Base-by-base conservation (phyloP, 2,329 filamentous ascomycete genomes). In the Colletotrichum melonis region DNA sequence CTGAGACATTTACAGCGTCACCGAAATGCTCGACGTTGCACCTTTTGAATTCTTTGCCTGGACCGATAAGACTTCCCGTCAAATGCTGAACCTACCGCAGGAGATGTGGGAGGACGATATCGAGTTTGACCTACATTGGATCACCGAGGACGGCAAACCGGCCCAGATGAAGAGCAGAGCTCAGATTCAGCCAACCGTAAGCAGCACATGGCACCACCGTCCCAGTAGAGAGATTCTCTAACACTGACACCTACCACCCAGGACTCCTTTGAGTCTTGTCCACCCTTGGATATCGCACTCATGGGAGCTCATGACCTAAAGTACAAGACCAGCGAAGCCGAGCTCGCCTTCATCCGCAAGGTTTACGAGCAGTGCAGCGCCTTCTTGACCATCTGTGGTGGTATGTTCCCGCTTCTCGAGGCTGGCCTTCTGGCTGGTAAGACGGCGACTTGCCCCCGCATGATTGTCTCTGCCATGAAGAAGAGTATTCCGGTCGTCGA, bases 311-410 rank as follows among this genome's bases (percentile, higher is more conserved):
- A 80, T 42, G 49, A 77, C 14, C 4, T 73, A 1, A 60, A 52
- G 2, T 82, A 85, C 65, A 69, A 74, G 5, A 76, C 78, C 3
- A 83, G 62, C n/a, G 77, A 79, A 11, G 72, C 75, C 5, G 84
- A 86, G 66, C 72, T 82, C 2, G 77, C 76, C 8, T 86, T 81
- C 74, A 74, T 85, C 52, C 82, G 80, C 60, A 82, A 84, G 71
- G 69, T 76, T 9, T 81, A 80, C 75, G 77, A 79, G 0, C 72
- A 79, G 8, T 83, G 80, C 76, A 57, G 79, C 9, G 84, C 82
- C 2, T 85, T 85, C 75, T 69, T 86, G 16, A 78, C 78, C 63
- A 80, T 86, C 72, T 86, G 84, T 69, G 83, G 78, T 12, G 84
- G 84, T 65, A 67, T 84, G 30, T 22, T 78, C 19, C 72, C 78